Base-by-base conservation (phyloP, 176 grass and related monocot species). In the Aegilops sharonensis region DNA sequence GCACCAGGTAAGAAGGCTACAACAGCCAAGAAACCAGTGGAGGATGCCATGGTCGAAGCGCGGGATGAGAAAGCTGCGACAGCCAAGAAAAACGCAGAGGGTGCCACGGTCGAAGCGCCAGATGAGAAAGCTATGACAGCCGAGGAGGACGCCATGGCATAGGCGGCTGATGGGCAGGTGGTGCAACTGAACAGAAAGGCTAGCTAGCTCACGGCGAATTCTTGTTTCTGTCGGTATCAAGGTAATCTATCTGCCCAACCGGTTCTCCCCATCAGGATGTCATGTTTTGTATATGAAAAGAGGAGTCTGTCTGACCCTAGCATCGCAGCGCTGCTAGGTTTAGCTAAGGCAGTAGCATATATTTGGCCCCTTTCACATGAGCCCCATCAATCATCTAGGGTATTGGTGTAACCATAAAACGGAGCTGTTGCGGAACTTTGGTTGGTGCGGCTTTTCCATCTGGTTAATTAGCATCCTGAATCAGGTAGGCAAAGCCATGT, bases 271-370 rank as follows among this genome's bases (percentile, higher is more conserved):
- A 31, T 69, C 77, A 81, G 72, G 85, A 87, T 63, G 68, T 40
- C 75, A 62, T 40, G 60, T 68, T 81, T 66, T 91, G 86, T 91
- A 91, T 84, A 91, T 82, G 87, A 85, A 89, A 50, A 91, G 36
- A 81, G 61, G 79, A 87, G 72, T 17, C 50, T 54, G 56, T 59
- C 80, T 77, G 24, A 80, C 87, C 45, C 30, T 88, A 88, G 89
- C 77, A 70, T 84, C 70, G 48, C 67, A 37, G 40, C 39, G 40
- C 31, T 72, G 65, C 78, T 82, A 85, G 89, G 23, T 81, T 88
- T 88, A 78, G 70, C 52, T 52, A 85, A 32, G 82, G 85, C 54
- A 45, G 57, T 45, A 83, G 82, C 64, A 43, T 78, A 43, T 81
- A 43, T 81, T 34, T 71, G 63, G 40, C 24, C 64, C 25, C 5